These are phyloP conservation scores for Rhododendron vialii DNA, from an alignment of 148 eudicot species.

Conservation along the genomic window DNA sequence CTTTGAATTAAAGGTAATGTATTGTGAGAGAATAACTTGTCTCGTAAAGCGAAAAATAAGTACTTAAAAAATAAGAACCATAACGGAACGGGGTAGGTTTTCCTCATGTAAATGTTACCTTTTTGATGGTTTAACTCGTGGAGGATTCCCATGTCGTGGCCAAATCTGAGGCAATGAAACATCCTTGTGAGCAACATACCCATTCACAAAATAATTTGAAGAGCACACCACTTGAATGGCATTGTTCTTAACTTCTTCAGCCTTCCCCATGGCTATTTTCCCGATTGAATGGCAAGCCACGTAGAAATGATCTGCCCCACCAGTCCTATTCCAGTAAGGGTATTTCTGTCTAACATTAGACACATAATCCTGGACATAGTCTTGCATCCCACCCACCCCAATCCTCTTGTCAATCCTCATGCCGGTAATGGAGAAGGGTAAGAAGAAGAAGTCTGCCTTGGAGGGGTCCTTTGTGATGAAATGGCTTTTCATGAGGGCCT, in stretches of 20 bases:
- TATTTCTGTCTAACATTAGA: constrained; percentile 30
- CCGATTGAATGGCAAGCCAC: constrained; percentile 91
- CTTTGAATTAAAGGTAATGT: no score
- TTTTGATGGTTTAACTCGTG: constrained; percentile 32
- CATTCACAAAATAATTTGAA: constrained; percentile 68
- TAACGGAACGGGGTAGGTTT: no score
- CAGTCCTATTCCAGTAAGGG: constrained; percentile 75
- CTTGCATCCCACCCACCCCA: constrained; percentile 56
- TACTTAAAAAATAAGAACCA: no score
- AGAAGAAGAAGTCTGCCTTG: constrained; percentile 66
- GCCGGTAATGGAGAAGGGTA: constrained; percentile 79
- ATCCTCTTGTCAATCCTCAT: constrained; percentile 58
- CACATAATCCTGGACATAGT: constrained; percentile 49
- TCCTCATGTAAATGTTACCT: constrained; percentile 33
- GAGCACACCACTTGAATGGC: constrained; percentile 89
- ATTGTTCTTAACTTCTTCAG: constrained; percentile 47
- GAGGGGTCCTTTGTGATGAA: constrained; percentile 67
- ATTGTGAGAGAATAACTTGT: no score
- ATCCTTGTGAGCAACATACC: constrained; percentile 83
- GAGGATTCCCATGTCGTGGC: constrained; percentile 67
- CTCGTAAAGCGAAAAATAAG: no score
- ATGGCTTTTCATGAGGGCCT: constrained; percentile 49
- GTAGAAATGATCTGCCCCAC: constrained; percentile 88
- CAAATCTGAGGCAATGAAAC: constrained; percentile 89
- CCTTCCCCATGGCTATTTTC: constrained; percentile 67